A percentile compares a stretch with the other conserved stretches of the same genome.
Conservation (phyloP, 2,329 filamentous ascomycete genomes). For the Aureobasidium musti region DNA sequence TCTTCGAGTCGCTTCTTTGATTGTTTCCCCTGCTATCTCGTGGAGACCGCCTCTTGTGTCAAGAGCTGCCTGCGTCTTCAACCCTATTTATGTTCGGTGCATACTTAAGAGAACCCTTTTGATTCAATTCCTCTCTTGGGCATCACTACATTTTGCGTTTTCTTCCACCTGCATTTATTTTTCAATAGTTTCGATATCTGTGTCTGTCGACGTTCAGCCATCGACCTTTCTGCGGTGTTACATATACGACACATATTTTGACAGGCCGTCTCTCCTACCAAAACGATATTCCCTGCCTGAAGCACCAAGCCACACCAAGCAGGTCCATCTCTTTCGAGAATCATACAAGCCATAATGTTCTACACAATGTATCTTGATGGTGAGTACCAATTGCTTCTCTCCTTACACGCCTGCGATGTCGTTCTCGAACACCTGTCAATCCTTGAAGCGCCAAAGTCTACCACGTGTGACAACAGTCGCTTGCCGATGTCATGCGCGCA, state of each 20-base stretch:
- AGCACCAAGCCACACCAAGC: slow-evolving; percentile 20
- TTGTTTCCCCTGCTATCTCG: slow-evolving; percentile 9
- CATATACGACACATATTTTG: slow-evolving; percentile 16
- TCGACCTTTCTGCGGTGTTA: slow-evolving; percentile 19
- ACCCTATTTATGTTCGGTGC: slow-evolving; percentile 14
- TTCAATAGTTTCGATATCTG: background rate
- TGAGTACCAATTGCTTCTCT: slow-evolving; percentile 8
- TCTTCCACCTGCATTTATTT: slow-evolving; percentile 14
- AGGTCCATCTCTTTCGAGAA: slow-evolving; percentile 1
- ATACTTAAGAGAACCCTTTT: background rate
- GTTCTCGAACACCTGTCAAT: background rate
- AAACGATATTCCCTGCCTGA: slow-evolving; percentile 16
- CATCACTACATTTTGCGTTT: slow-evolving; percentile 24
- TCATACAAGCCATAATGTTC: slow-evolving; percentile 13
- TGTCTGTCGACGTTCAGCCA: slow-evolving; percentile 1
- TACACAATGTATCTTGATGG: slow-evolving; percentile 30
- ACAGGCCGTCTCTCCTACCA: slow-evolving; percentile 10
- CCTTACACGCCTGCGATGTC: background rate
- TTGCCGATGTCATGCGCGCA: background rate
- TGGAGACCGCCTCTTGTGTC: slow-evolving; percentile 2
- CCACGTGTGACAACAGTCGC: slow-evolving; percentile 10
- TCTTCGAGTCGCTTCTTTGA: slow-evolving; percentile 11
- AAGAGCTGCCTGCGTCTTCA: background rate
- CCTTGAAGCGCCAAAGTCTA: background rate
- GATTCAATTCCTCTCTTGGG: slow-evolving; percentile 9